phyloP scores from a whole-genome alignment of 805 yeast species.

The Zygosaccharomyces lentus region DNA sequence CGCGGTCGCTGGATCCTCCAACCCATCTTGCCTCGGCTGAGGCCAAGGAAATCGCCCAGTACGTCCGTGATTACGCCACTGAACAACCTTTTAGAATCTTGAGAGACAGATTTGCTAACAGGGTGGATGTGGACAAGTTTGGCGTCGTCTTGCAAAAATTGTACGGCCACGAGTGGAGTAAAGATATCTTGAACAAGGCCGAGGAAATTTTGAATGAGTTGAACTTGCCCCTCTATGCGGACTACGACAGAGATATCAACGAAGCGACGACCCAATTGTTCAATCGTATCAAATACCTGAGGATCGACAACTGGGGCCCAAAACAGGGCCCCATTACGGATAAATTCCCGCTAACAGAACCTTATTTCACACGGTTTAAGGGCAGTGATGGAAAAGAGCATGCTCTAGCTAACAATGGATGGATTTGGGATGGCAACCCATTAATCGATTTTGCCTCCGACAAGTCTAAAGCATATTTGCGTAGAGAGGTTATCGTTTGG shows the following conservation, averaged over 20 bases:
- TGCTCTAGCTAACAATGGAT: slow-evolving; percentile 90
- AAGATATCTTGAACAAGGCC: slow-evolving; percentile 40
- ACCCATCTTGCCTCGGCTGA: not conserved
- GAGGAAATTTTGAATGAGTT: slow-evolving; percentile 65
- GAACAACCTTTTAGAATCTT: slow-evolving; percentile 41
- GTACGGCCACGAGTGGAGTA: slow-evolving; percentile 35
- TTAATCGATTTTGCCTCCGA: slow-evolving; percentile 86
- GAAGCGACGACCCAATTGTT: slow-evolving; percentile 64
- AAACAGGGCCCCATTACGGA: slow-evolving; percentile 60
- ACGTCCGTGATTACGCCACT: slow-evolving; percentile 40
- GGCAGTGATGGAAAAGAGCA: slow-evolving; percentile 50
- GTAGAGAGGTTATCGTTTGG: slow-evolving; percentile 95
- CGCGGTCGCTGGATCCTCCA: not conserved
- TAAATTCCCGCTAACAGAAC: slow-evolving; percentile 66
- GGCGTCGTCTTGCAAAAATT: slow-evolving; percentile 47
- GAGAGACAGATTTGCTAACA: slow-evolving; percentile 50
- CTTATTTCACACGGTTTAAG: slow-evolving; percentile 76
- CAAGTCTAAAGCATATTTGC: slow-evolving; percentile 70
- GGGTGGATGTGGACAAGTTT: slow-evolving; percentile 47
- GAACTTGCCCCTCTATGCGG: slow-evolving; percentile 64
- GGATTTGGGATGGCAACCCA: slow-evolving; percentile 98
- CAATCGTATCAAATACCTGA: slow-evolving; percentile 70
- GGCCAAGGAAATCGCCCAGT: slow-evolving; percentile 41
- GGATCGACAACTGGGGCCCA: slow-evolving; percentile 82
- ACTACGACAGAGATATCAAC: slow-evolving; percentile 68